Conservation (phyloP, 169 alveolate species). For the Pseudocohnilembus persalinus region DNA sequence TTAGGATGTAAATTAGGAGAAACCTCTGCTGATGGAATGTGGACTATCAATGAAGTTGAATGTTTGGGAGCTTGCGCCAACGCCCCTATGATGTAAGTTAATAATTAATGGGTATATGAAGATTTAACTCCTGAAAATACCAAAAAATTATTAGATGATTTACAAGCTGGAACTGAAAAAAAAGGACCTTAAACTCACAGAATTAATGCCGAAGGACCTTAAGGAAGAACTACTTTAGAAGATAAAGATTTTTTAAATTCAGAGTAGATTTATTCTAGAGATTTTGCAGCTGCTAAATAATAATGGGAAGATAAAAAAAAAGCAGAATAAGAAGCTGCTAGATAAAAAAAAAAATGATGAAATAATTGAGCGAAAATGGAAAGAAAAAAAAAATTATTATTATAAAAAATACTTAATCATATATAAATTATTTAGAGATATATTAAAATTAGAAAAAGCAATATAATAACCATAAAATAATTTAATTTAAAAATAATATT, state of each 20-base stretch:
- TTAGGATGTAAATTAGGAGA: conserved; percentile 49
- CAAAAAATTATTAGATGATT: conserved; percentile 50
- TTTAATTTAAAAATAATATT: too few relatives aligned
- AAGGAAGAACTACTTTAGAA: conserved; percentile 73
- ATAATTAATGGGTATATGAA: conserved; percentile 60
- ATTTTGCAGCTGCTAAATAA: conserved; percentile 39
- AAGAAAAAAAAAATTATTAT: too few relatives aligned
- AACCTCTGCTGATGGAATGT: conserved; percentile 72
- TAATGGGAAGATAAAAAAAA: conserved; percentile 45
- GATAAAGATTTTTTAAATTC: conserved; percentile 1
- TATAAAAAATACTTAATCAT: not conserved
- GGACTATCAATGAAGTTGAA: conserved; percentile 76
- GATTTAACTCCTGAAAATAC: conserved; percentile 78
- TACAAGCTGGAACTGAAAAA: conserved; percentile 61
- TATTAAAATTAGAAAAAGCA: not conserved
- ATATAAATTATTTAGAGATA: too few relatives aligned
- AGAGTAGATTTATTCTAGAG: conserved; percentile 27
- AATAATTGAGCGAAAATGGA: not conserved
- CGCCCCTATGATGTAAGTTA: conserved; percentile 84
- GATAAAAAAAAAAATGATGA: conserved; percentile 22
- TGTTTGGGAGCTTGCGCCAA: conserved; percentile 84
- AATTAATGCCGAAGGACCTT: conserved; percentile 67
- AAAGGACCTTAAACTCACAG: conserved; percentile 76
- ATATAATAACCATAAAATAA: too few relatives aligned
- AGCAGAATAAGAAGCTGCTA: conserved; percentile 40